A percentile compares a stretch with the other conserved stretches of the same genome.
Evolutionary conservation across 2,329 filamentous ascomycete genomes (phyloP).

Genomic region (Stagonosporopsis rhizophila): DNA sequence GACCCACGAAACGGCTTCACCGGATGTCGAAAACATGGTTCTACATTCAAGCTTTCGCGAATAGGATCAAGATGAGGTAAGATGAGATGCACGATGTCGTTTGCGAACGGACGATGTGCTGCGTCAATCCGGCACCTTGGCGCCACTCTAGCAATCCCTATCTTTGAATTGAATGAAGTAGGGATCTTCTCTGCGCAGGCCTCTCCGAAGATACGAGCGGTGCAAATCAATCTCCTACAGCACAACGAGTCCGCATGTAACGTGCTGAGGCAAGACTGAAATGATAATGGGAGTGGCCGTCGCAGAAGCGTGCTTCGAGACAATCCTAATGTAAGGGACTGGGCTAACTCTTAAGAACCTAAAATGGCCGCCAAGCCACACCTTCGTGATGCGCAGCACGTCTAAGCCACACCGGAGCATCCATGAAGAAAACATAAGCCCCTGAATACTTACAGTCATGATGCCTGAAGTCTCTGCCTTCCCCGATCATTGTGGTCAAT

Average conservation of each 20-base stretch:
- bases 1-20: background rate
- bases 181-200: background rate
- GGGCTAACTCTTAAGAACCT: background rate
- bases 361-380: background rate
- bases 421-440: background rate
- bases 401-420: conserved; percentile 4
- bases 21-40: background rate
- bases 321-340: background rate
- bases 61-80: background rate
- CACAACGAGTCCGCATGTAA: background rate
- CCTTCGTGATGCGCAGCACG: background rate
- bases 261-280: background rate
- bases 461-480: background rate
- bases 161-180: background rate
- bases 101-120: background rate
- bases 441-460: background rate
- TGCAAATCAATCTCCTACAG: background rate
- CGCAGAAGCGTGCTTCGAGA: background rate
- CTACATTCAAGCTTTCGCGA: no score
- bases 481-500: background rate
- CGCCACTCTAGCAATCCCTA: background rate
- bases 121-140: conserved; percentile 3
- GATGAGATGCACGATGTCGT: background rate
- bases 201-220: background rate
- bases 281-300: background rate